These are phyloP conservation scores for Yamadazyma triangularis DNA, from an alignment of 1,139 yeast species.

Conservation along the genomic window DNA sequence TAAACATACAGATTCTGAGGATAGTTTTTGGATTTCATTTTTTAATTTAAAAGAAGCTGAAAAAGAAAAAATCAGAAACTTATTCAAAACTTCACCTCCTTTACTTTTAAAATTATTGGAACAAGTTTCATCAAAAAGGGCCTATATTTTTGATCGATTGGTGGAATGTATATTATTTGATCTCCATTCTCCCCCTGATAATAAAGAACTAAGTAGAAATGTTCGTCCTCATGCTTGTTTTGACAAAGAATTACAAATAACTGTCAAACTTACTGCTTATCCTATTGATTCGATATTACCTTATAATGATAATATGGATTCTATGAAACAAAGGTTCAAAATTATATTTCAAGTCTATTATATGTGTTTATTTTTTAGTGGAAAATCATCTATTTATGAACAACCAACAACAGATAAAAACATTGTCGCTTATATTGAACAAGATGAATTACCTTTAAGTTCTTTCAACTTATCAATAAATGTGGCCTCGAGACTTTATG, in stretches of 20 bases:
- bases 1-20: neutral
- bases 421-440: neutral
- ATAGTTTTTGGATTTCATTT: neutral
- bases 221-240: constrained; percentile 24
- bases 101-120: too few relatives aligned
- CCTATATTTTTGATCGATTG: neutral
- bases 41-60: too few relatives aligned
- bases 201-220: neutral
- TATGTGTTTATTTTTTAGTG: neutral
- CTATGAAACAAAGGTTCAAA: neutral
- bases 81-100: too few relatives aligned
- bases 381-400: neutral
- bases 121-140: neutral
- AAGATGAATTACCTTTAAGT: neutral
- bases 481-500: neutral
- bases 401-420: neutral
- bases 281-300: neutral
- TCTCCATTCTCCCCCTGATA: neutral
- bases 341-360: neutral
- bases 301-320: neutral
- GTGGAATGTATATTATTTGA: neutral
- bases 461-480: neutral
- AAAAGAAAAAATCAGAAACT: too few relatives aligned
- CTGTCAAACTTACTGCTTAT: constrained; percentile 4
- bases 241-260: constrained; percentile 20